Evolutionary conservation across 805 yeast species (phyloP), one percentile per base, ranked within the genome.

Genomic region (Kockiozyma suomiensis): DNA sequence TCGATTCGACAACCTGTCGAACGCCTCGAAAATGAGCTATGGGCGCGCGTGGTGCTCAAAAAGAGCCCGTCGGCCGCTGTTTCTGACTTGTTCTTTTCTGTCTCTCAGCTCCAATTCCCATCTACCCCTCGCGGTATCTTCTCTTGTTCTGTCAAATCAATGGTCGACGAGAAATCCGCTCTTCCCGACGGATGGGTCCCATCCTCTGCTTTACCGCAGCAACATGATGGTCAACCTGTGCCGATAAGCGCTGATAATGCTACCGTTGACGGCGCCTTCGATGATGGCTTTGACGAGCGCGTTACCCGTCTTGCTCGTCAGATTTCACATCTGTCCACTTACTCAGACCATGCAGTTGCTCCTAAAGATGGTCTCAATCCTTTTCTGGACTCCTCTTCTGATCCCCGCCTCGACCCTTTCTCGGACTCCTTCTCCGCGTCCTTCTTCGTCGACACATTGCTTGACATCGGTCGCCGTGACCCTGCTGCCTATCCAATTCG

Each of bases 391-490:
- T 40, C 54, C 33, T 61, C 60, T 15, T 47, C 56, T 37, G 83
- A 80, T 62, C 80, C 81, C 2, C 69, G 73, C 40, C 76, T 87
- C 63, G 83, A 87, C 68, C 93, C 93, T 8, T 75, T 79, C 58
- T 74, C 80, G 48, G 82, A 79, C 1, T 69, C 80, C 32, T 87
- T 87, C 73, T 75, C 77, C 65, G 77, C 88, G 26, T 77, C 78
- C 62, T 81, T 78, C 62, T 87, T 92, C 91, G 82, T 86, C 59
- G 79, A 80, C 68, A 84, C 85, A 67, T 74, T 87, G 75, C 76
- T 80, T 61, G 75, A 78, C 52, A 69, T 86, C 58, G 73, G 72
- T 69, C 80, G 79, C 43, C 72, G 79, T 7, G 88, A 86, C 67
- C 83, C 84, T 0, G 90, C 84, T 2, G 78, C 82, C 69, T 85